Base-by-base conservation (phyloP, 129 eudicot genomes). In the Escallonia rubra region DNA sequence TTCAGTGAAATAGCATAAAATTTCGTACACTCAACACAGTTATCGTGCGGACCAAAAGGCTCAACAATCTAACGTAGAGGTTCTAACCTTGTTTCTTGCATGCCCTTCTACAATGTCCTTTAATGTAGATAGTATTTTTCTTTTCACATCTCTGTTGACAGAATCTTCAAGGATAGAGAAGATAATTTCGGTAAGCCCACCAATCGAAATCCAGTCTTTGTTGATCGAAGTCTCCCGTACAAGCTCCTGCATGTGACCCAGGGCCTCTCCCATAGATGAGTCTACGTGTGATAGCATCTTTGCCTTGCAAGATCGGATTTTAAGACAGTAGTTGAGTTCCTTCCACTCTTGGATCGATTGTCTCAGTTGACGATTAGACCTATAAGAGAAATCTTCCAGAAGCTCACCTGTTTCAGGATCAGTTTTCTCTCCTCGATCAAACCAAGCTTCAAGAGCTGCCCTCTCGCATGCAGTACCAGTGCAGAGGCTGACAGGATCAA, bases 291-390 rank as follows among this genome's bases (percentile, higher is more conserved):
- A 72, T 15, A 64, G 13, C 78, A 86, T 61, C 50, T 80, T 80
- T 12, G 68, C 76, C 68, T 77, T 80, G 69, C 88, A 86, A 40
- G 78, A 77, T 66, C 86, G 72, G 47, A 86, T 80, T 50, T 46
- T 80, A 61, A 74, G 69, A 63, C 93, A 82, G 43, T 80, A 83
- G 41, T 77, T 83, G 38, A 82, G 83, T 65, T 86, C 93, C 68
- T 76, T 77, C 93, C 93, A 86, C 64, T 86, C 93, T 67, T 86
- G 78, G 61, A 86, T 86, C n/a, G 86, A 80, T 67, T 86, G 82
- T 50, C 93, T 77, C 46, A 86, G 73, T 41, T 82, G 86, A 60
- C 82, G 70, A 59, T 86, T 86, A 10, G 88, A 61, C 75, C 93
- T 64, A 58, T 68, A 74, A 61, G 84, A 68, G 38, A 75, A 80